Base-by-base conservation (phyloP, 345 rosid species). In the Eucalyptus erythrocorys region DNA sequence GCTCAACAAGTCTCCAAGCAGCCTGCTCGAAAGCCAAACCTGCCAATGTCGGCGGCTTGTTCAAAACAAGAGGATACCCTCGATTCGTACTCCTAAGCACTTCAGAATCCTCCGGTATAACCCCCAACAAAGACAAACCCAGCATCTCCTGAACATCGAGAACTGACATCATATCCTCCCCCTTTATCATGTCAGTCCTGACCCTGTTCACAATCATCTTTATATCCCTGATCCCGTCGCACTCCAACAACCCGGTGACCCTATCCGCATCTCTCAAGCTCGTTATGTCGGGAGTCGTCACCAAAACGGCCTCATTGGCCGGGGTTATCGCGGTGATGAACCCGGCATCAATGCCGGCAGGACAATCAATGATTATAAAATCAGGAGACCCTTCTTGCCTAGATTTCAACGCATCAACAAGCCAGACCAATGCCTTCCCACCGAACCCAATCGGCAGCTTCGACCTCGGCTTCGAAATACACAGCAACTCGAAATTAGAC, bases 111-210 rank as follows among this genome's bases (percentile, higher is more conserved):
- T 96, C 99, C 1, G 99, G 99, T 68, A 97, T 96, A 84, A 93
- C 97, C 7, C 99, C 99, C 43, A 97, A 89, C 89, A 97, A 92
- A 1, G 98, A 91, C 90, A 97, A 87, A 2, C 99, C 99, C 89
- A 97, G 87, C 99, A 96, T 97, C 90, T 97, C 99, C 91, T 97
- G 99, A 88, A 97, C 95, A 87, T 96, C 98, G 30, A 97, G 92
- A 89, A 97, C 97, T 5, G 99, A 97, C 99, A 97, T 96, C 99
- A 97, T 97, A 90, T 97, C 99, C 86, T 97, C 99, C 34, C 99
- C 99, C 89, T 90, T 96, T n/a, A 97, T 97, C 99, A 97, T 96
- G 91, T 96, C 99, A 10, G 99, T 97, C 91, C 99, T 92, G 9
- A 95, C 99, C 90, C 99, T 81, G 87, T 97, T 97, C 92, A 96